Evolutionary conservation across 2,329 filamentous ascomycete species (phyloP).

Genomic region (Beauveria scarabaeidicola): DNA sequence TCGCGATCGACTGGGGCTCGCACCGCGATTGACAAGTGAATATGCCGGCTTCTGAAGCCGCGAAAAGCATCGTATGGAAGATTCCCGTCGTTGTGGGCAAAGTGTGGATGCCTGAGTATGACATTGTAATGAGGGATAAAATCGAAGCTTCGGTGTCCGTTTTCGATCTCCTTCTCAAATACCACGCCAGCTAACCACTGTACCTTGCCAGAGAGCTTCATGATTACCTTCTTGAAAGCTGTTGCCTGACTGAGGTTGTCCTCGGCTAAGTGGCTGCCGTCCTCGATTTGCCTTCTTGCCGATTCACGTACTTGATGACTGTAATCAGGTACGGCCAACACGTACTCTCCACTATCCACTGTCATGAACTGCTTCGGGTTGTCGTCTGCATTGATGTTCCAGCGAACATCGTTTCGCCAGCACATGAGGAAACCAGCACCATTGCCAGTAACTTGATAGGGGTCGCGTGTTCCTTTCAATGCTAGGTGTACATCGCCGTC

Average conservation of each 20-base stretch:
- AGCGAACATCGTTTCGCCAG: slow-evolving; percentile 89
- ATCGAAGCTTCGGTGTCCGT: slow-evolving; percentile 68
- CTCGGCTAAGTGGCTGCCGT: slow-evolving; percentile 52
- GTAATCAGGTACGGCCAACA: slow-evolving; percentile 89
- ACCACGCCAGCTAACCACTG: slow-evolving; percentile 86
- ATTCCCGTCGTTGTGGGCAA: slow-evolving; percentile 51
- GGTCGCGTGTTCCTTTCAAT: slow-evolving; percentile 85
- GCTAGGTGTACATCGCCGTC: slow-evolving; percentile 93
- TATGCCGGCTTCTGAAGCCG: slow-evolving; percentile 94
- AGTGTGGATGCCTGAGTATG: slow-evolving; percentile 70
- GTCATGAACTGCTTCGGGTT: slow-evolving; percentile 92
- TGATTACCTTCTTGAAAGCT: slow-evolving; percentile 95
- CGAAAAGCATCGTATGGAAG: slow-evolving; percentile 80
- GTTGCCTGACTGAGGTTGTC: slow-evolving; percentile 63
- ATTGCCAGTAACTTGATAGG: slow-evolving; percentile 84
- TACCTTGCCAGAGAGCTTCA: slow-evolving; percentile 96
- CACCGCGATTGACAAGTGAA: slow-evolving; percentile 89
- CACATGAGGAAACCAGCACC: slow-evolving; percentile 97
- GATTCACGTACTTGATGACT: slow-evolving; percentile 74
- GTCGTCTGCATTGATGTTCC: slow-evolving; percentile 74
- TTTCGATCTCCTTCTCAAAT: slow-evolving; percentile 75
- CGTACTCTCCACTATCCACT: slow-evolving; percentile 89
- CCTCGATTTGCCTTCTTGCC: slow-evolving; percentile 39
- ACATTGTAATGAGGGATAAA: slow-evolving; percentile 93
- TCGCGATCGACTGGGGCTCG: slow-evolving; percentile 79